These are phyloP conservation scores for Dryas integrifolia DNA, from an alignment of 331 rosid species.

Conservation along the genomic window DNA sequence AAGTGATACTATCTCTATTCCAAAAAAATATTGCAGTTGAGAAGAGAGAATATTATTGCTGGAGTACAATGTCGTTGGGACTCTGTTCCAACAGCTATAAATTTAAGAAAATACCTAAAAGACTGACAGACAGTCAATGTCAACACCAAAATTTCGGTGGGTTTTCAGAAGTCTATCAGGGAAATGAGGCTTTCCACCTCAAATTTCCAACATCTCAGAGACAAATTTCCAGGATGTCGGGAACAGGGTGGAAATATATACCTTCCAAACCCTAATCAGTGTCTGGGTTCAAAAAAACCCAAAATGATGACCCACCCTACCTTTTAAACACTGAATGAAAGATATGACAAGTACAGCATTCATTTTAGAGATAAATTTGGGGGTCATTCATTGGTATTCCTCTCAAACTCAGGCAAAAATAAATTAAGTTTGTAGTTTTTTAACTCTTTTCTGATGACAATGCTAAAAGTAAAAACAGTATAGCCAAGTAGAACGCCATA, in stretches of 20 bases:
- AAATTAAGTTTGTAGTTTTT: too few species aligned
- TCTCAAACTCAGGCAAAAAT: background rate
- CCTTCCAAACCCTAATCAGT: background rate
- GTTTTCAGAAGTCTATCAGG: background rate
- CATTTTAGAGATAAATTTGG: background rate
- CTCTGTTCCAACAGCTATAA: background rate
- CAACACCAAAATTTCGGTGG: background rate
- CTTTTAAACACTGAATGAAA: background rate
- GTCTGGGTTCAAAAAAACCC: background rate
- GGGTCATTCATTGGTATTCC: background rate
- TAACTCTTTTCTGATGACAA: background rate
- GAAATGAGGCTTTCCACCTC: background rate
- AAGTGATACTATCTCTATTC: background rate
- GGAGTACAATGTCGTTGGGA: background rate
- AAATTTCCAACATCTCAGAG: background rate
- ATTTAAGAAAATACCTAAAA: background rate
- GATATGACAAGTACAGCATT: background rate
- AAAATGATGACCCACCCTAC: background rate
- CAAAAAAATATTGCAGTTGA: background rate
- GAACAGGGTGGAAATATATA: background rate
- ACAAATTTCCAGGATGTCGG: background rate
- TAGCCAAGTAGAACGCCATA: conserved; percentile 2
- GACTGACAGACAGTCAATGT: background rate
- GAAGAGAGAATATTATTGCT: background rate
- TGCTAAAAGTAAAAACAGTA: background rate